Percentiles rank a stretch among this genome's conserved stretches.
phyloP scores from a whole-genome alignment of 2,329 filamentous ascomycete genomes.

The Talaromyces sp. region DNA sequence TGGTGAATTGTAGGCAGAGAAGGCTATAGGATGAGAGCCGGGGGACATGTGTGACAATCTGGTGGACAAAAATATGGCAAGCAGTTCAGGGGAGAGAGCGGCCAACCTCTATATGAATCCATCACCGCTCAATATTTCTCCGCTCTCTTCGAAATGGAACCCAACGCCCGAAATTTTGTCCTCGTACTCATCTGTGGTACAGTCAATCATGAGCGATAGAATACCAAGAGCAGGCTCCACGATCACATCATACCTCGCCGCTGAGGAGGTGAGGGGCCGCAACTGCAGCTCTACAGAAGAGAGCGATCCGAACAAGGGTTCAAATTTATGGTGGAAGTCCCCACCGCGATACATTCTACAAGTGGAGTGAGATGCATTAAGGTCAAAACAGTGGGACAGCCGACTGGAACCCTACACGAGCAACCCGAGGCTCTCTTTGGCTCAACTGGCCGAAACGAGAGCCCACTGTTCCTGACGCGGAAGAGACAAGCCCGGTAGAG shows the following conservation, averaged over 20 bases:
- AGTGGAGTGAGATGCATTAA: background rate
- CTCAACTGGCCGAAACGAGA: background rate
- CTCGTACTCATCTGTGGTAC: background rate
- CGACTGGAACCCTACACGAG: background rate
- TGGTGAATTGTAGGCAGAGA: background rate
- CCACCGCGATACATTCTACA: background rate
- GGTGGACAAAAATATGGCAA: background rate
- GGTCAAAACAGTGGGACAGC: background rate
- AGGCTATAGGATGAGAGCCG: background rate
- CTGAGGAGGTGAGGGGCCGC: background rate
- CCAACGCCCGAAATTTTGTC: background rate
- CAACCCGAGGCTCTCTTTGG: background rate
- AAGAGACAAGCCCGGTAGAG: background rate
- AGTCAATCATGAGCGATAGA: background rate
- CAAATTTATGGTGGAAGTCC: background rate
- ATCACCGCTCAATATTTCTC: background rate
- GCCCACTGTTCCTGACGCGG: constrained; percentile 23
- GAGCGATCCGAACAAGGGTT: background rate
- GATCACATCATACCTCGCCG: constrained; percentile 7
- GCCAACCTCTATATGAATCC: background rate
- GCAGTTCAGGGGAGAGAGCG: background rate
- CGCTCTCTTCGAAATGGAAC: background rate
- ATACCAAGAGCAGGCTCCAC: background rate
- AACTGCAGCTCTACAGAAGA: background rate
- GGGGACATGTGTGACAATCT: background rate